Evolutionary conservation across 2,329 filamentous ascomycete species (phyloP), one percentile per base, ranked within the genome.

Genomic region (Chaetothyriales sp.): DNA sequence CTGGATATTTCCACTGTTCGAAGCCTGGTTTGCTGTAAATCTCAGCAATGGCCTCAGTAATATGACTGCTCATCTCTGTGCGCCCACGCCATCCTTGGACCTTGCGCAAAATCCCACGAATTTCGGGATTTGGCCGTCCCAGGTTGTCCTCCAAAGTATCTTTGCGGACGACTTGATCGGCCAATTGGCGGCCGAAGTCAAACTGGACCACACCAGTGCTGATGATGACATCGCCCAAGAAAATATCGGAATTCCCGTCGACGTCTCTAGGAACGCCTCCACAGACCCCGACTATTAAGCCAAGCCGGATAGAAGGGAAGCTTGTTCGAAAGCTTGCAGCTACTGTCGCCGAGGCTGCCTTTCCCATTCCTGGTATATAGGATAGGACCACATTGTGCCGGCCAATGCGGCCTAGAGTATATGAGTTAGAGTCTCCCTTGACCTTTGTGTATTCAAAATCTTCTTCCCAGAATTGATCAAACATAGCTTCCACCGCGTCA

Each of bases 241-340:
- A 46, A 22, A 63, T 59, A 15, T 61, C 57, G 2, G 25, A 28
- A 50, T 46, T n/a, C 48, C n/a, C 9, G 50, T 46, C 12, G 19
- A 25, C 5, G 43, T 43, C 18, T n/a, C 18, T 22, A 0, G 68
- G 67, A 4, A 66, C 59, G 8, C 65, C 69, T 0, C 68, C 71
- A 44, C 69, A 72, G 2, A 72, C 61, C 0, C 70, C 70, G 2
- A 67, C 64, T 0, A 72, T 44, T 0, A 73, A 25, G 0, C 54
- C 64, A 0, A 72, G 54, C 19, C 58, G 62, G 3, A 73, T 51
- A 1, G 52, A 51, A 0, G 52, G 47, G 42, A 65, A 73, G 44
- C 66, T 72, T 1, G 53, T 57, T 0, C 61, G 61, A 10, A 72
- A 51, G 18, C 56, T 59, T 6, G 44, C 54, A 0, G 64, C 55